phyloP scores from a whole-genome alignment of 2,329 filamentous ascomycete genomes.

The Sordariomycetes sp. region DNA sequence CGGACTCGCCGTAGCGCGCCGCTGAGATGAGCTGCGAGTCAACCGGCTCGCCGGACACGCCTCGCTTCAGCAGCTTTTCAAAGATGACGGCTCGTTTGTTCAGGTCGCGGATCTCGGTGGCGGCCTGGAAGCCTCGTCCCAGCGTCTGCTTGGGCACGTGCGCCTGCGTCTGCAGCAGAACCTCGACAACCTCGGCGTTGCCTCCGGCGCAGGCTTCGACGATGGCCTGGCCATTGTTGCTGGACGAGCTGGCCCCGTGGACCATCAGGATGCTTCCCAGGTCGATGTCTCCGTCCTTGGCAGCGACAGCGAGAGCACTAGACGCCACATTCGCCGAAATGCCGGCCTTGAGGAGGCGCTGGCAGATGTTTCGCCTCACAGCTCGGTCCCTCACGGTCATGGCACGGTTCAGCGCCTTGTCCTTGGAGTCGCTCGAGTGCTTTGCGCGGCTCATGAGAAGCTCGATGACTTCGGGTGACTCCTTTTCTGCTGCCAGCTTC shows the following conservation, averaged over 20 bases:
- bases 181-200: slow-evolving; percentile 35
- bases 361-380: slow-evolving; percentile 32
- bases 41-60: slow-evolving; percentile 40
- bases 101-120: slow-evolving; percentile 41
- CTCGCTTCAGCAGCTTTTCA: slow-evolving; percentile 37
- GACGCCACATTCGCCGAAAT: slow-evolving; percentile 35
- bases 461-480: slow-evolving; percentile 33
- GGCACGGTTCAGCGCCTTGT: slow-evolving; percentile 31
- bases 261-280: slow-evolving; percentile 41
- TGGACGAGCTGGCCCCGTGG: slow-evolving; percentile 41
- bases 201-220: slow-evolving; percentile 45
- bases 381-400: slow-evolving; percentile 29
- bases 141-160: slow-evolving; percentile 30
- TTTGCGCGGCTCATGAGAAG: slow-evolving; percentile 29
- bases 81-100: slow-evolving; percentile 39
- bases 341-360: slow-evolving; percentile 33
- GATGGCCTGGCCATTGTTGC: slow-evolving; percentile 42
- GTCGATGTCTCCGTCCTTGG: slow-evolving; percentile 41
- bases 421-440: slow-evolving; percentile 26
- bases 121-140: slow-evolving; percentile 43
- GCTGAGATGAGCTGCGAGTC: slow-evolving; percentile 44
- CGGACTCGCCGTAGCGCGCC: slow-evolving; percentile 39
- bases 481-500: slow-evolving; percentile 32
- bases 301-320: slow-evolving; percentile 39
- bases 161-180: slow-evolving; percentile 34